These are phyloP conservation scores for Boletus smithii DNA, from an alignment of 1,284 basidiomycete species.

Conservation along the genomic window DNA sequence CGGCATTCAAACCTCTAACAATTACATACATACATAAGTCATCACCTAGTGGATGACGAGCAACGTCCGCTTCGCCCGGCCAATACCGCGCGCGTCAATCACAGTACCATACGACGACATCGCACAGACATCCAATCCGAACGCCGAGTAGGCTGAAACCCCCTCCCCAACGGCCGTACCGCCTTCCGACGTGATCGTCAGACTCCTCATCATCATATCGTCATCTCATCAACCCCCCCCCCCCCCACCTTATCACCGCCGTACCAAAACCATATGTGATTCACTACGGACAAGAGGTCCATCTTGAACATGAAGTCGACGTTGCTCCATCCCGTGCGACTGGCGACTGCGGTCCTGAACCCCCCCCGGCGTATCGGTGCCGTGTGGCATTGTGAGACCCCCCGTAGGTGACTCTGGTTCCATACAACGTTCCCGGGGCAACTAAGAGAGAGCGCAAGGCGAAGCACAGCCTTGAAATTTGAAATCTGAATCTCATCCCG, in stretches of 20 bases:
- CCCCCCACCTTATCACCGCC: too few relatives aligned
- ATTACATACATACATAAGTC: too few relatives aligned
- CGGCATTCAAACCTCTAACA: not conserved
- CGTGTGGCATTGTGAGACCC: not conserved
- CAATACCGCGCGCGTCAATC: not conserved
- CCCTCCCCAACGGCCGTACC: too few relatives aligned
- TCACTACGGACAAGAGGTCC: not conserved
- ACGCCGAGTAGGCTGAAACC: not conserved
- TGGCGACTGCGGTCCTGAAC: conserved; percentile 20
- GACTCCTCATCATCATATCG: not conserved
- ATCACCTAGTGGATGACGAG: too few relatives aligned
- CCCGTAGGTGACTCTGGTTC: not conserved
- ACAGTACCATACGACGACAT: not conserved
- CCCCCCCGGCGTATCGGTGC: not conserved
- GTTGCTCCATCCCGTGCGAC: too few relatives aligned
- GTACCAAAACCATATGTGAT: not conserved
- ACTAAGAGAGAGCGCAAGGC: too few relatives aligned
- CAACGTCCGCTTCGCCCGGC: conserved; percentile 1
- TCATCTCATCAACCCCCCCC: not conserved
- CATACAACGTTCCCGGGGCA: not conserved
- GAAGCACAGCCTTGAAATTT: not conserved
- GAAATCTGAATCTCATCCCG: too few relatives aligned
- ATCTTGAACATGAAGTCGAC: too few relatives aligned
- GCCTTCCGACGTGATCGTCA: conserved; percentile 25
- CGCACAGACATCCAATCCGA: not conserved